Percentiles rank a stretch among this genome's conserved stretches.
Evolutionary conservation across 768 basidiomycete genomes (phyloP).

Genomic region (Hericium alpestre): DNA sequence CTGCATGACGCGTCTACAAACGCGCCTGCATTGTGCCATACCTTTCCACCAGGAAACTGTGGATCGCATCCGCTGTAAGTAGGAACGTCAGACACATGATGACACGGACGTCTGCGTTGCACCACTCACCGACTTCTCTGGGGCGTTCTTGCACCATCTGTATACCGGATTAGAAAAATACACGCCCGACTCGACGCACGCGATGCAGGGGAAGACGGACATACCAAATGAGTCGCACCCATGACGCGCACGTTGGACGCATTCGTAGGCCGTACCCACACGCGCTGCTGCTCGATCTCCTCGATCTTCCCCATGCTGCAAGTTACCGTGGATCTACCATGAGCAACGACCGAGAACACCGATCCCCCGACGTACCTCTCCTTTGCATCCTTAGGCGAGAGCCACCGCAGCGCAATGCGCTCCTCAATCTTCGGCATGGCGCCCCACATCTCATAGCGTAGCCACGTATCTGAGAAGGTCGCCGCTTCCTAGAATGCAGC

Average conservation of each 20-base stretch:
- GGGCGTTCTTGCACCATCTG: conserved; percentile 12
- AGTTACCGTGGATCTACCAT: background rate
- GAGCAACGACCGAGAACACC: background rate
- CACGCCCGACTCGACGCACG: background rate
- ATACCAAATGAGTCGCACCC: conserved; percentile 22
- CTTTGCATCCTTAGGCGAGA: conserved; percentile 36
- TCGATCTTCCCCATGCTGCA: conserved; percentile 4
- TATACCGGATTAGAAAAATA: background rate
- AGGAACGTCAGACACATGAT: background rate
- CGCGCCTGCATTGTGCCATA: background rate
- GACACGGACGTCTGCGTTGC: background rate
- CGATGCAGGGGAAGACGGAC: background rate
- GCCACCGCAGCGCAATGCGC: conserved; percentile 41
- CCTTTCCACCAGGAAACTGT: conserved; percentile 5
- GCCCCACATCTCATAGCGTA: conserved; percentile 28
- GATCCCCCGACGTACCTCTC: conserved; percentile 23
- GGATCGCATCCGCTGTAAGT: conserved; percentile 8
- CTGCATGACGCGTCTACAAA: background rate
- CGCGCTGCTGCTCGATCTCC: conserved; percentile 10
- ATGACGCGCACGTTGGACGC: conserved; percentile 22
- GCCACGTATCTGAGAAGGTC: conserved; percentile 39
- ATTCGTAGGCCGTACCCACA: conserved; percentile 26
- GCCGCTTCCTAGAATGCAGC: conserved; percentile 36
- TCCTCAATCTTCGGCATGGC: conserved; percentile 31
- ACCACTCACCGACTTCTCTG: conserved; percentile 10